phyloP scores from a whole-genome alignment of 2,329 filamentous ascomycete genomes.

The Myriangium duriaei region DNA sequence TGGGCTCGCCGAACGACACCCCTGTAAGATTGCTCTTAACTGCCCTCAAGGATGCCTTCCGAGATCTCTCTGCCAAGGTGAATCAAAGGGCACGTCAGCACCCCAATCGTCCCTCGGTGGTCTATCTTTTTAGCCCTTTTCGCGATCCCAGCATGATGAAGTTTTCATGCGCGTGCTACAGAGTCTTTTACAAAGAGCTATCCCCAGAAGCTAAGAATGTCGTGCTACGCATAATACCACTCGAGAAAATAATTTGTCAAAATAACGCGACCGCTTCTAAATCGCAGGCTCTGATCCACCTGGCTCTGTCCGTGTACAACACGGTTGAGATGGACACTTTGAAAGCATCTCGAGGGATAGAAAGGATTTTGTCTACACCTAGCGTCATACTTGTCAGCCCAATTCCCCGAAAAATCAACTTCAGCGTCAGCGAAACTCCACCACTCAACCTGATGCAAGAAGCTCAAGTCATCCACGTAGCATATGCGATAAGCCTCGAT shows the following conservation, averaged over 20 bases:
- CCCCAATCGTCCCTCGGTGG: conserved; percentile 49
- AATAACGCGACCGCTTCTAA: conserved; percentile 48
- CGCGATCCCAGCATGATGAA: conserved; percentile 44
- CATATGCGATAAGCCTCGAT: conserved; percentile 64
- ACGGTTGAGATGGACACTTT: conserved; percentile 1
- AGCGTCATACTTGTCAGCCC: conserved; percentile 61
- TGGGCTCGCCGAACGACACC: conserved; percentile 1
- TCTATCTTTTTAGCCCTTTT: conserved; percentile 65
- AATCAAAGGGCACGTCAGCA: conserved; percentile 14
- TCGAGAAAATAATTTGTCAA: conserved; percentile 53
- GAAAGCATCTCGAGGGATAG: conserved; percentile 19
- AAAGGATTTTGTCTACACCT: conserved; percentile 47
- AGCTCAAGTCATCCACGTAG: conserved; percentile 68
- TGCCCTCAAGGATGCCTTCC: conserved; percentile 3
- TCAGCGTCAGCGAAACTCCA: conserved; percentile 55
- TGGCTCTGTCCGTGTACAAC: conserved; percentile 27
- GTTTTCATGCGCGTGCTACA: conserved; percentile 64
- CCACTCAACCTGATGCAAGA: conserved; percentile 64
- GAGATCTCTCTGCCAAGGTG: conserved; percentile 15
- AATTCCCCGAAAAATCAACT: conserved; percentile 59
- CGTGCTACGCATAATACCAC: conserved; percentile 64
- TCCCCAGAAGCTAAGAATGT: conserved; percentile 45
- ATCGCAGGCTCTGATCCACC: conserved; percentile 27
- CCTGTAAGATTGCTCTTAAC: background rate
- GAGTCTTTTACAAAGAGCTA: conserved; percentile 54